These are phyloP conservation scores for Secale cereale DNA, from an alignment of 176 grass and related monocot genomes.

Conservation along the genomic window DNA sequence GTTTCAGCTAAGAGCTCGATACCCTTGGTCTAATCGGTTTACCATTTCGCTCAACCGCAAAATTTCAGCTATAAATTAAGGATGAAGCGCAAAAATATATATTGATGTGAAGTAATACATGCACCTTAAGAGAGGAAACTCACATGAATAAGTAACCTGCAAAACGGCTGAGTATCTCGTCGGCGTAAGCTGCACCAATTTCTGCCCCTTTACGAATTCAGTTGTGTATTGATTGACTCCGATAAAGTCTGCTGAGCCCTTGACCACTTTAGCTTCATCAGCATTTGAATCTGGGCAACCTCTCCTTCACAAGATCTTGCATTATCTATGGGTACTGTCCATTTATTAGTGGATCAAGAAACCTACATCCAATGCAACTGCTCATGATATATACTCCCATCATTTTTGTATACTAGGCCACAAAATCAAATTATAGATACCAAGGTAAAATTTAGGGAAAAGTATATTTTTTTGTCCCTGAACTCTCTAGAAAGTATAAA, in stretches of 20 bases:
- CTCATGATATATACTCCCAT: slow-evolving; percentile 2
- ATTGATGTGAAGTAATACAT: too few relatives aligned
- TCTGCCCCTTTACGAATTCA: slow-evolving; percentile 58
- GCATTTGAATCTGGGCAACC: slow-evolving; percentile 61
- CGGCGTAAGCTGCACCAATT: slow-evolving; percentile 29
- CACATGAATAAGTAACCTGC: too few relatives aligned
- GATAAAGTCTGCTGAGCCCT: slow-evolving; percentile 81
- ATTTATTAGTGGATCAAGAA: slow-evolving; percentile 66
- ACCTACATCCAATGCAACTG: slow-evolving; percentile 33
- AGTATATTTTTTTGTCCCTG: too few relatives aligned
- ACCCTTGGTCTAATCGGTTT: slow-evolving; percentile 67
- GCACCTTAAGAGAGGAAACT: too few relatives aligned
- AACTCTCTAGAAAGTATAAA: too few relatives aligned
- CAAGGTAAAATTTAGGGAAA: too few relatives aligned
- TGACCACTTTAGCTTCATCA: slow-evolving; percentile 75
- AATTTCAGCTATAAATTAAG: neutral
- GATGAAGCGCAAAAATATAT: too few relatives aligned
- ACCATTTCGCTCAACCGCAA: slow-evolving; percentile 50
- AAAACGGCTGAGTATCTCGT: slow-evolving; percentile 65
- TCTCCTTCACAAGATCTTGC: slow-evolving; percentile 59
- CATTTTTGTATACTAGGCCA: too few relatives aligned
- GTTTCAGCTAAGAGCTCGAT: neutral
- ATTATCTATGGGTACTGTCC: slow-evolving; percentile 69
- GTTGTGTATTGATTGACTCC: slow-evolving; percentile 88
- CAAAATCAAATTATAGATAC: too few relatives aligned